Evolutionary conservation across 1,284 basidiomycete genomes (phyloP), one percentile per base, ranked within the genome.

Genomic region (Pseudozyma hubeiensis): DNA sequence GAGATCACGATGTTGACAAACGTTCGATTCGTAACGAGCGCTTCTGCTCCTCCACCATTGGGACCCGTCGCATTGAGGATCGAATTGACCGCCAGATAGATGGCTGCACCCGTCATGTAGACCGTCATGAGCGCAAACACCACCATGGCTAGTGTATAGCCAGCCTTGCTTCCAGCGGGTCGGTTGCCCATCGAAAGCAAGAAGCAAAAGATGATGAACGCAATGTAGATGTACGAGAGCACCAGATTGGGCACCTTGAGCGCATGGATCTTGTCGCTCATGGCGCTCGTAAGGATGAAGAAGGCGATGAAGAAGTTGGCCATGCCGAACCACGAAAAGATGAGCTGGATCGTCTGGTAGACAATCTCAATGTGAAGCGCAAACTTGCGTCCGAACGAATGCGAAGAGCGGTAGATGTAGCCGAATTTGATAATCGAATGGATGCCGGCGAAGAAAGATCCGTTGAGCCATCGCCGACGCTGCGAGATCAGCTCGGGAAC

Each of bases 391-490:
- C 63, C 51, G 29, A 78, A 71, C 16, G 79, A 77, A 53, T 84
- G 83, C 30, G 64, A 74, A 6, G 82, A 83, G 34, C 83, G 78
- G 41, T 84, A 84, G 52, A 84, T 79, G 76, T 83, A 82, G 49
- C 66, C 64, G 43, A 84, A 81, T 58, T 84, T 81, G 68, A 84
- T 83, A 50, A 83, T 81, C 40, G 82, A 82, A 48, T 84, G 83
- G 49, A 84, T 75, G 33, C 79, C 77, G 14, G 80, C 80, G 39
- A 83, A 83, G 64, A 83, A 83, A 49, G 79, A 79, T 11, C 81
- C 81, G 53, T 83, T 83, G 46, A 82, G 69, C 81, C 81, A 83
- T 4, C 81, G 73, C 34, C 81, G 71, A 19, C 81, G 74, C 57
- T 82, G 81, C 29, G 71, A 76, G 60, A 83, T 83, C 43, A 83